Conservation (phyloP, 2,329 filamentous ascomycete genomes). For the Scedosporium apiospermum region DNA sequence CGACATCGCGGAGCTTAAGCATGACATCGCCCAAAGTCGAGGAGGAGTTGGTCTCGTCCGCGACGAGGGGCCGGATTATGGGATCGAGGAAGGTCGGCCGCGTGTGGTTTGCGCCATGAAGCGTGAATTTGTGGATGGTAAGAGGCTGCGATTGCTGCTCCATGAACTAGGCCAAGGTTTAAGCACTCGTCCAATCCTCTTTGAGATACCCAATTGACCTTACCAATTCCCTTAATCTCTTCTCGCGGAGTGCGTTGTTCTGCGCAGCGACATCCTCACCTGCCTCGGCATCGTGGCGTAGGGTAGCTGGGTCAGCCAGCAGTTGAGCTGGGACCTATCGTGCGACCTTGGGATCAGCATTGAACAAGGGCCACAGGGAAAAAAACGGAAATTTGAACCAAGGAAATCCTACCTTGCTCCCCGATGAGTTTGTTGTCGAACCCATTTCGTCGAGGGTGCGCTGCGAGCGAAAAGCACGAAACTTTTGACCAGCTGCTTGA, state of each 20-base stretch:
- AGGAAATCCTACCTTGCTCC: background rate
- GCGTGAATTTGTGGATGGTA: slow-evolving; percentile 73
- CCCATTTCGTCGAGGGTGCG: background rate
- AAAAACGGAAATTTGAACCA: background rate
- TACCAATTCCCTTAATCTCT: slow-evolving; percentile 10
- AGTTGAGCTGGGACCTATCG: background rate
- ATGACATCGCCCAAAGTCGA: slow-evolving; percentile 78
- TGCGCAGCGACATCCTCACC: slow-evolving; percentile 10
- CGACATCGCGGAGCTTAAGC: slow-evolving; percentile 57
- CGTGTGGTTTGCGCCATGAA: slow-evolving; percentile 79
- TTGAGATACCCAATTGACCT: background rate
- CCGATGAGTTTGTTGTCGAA: background rate
- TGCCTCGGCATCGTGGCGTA: slow-evolving; percentile 9
- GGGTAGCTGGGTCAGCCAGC: slow-evolving; percentile 7
- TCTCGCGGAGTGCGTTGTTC: slow-evolving; percentile 10
- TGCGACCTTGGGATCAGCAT: background rate
- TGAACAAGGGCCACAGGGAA: background rate
- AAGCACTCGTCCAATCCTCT: background rate
- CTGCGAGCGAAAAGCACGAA: background rate
- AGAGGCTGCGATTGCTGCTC: slow-evolving; percentile 81
- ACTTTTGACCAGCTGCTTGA: background rate
- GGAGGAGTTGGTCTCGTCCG: slow-evolving; percentile 51
- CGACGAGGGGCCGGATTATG: slow-evolving; percentile 69
- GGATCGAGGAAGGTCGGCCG: slow-evolving; percentile 73
- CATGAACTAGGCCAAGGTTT: slow-evolving; percentile 45